phyloP scores from a whole-genome alignment of 176 grass and related monocot species.

The Aegilops tauschii region DNA sequence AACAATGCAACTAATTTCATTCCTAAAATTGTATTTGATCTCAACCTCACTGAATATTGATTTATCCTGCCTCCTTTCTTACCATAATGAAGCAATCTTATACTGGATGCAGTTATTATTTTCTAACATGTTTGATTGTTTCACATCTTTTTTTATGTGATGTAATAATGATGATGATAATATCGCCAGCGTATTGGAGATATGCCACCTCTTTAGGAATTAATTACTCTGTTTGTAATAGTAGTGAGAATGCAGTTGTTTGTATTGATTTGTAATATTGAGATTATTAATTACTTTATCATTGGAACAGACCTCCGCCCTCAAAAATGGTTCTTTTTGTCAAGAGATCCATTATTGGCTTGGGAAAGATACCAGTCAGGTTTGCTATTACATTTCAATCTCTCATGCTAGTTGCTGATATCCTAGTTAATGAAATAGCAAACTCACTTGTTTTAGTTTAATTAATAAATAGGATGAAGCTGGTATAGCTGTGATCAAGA shows the following conservation, averaged over 20 bases:
- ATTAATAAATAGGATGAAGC: constrained; percentile 77
- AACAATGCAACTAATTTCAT: background rate
- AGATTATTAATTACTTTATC: constrained; percentile 17
- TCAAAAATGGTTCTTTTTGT: constrained; percentile 86
- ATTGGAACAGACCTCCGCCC: constrained; percentile 62
- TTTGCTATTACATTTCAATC: constrained; percentile 31
- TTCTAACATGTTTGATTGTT: background rate
- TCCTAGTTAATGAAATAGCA: background rate
- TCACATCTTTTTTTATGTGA: constrained; percentile 15
- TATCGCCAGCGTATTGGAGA: background rate
- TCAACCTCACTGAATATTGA: background rate
- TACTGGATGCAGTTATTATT: background rate
- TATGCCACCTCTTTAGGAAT: background rate
- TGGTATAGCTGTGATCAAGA: constrained; percentile 81
- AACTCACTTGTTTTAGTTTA: constrained; percentile 25
- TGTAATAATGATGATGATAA: background rate
- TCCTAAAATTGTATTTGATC: background rate
- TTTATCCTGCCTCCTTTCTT: no score
- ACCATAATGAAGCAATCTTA: no score
- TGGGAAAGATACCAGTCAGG: constrained; percentile 91
- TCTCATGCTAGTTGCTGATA: background rate
- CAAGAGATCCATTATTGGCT: constrained; percentile 99
- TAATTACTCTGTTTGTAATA: constrained; percentile 20
- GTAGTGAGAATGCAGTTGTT: background rate
- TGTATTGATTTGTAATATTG: constrained; percentile 9